phyloP scores from a whole-genome alignment of 2,329 filamentous ascomycete genomes.

The Passalora sequoiae region DNA sequence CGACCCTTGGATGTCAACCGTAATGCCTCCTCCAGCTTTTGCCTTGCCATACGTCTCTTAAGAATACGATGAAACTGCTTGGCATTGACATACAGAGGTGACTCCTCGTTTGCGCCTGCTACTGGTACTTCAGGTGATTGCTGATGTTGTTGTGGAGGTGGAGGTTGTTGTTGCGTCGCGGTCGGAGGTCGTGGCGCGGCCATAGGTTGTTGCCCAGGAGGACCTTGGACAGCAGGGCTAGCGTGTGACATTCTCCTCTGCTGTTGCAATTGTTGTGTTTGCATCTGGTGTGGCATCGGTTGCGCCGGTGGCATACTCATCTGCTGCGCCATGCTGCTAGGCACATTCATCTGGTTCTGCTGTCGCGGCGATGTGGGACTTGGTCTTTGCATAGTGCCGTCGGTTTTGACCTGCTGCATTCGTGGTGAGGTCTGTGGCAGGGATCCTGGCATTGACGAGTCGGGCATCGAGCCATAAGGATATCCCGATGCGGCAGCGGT shows the following conservation, averaged over 20 bases:
- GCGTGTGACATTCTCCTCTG: constrained; percentile 66
- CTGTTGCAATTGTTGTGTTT: constrained; percentile 36
- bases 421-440: constrained; percentile 68
- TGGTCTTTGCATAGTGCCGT: constrained; percentile 51
- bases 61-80: constrained; percentile 98
- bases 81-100: constrained; percentile 93
- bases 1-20: constrained; percentile 89
- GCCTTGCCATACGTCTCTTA: constrained; percentile 86
- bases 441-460: constrained; percentile 58
- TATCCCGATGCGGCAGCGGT: constrained; percentile 88
- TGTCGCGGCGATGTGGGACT: constrained; percentile 69
- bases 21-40: constrained; percentile 87
- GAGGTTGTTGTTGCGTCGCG: constrained; percentile 54
- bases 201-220: constrained; percentile 31
- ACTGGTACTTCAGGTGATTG: constrained; percentile 72
- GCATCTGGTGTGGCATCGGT: constrained; percentile 51
- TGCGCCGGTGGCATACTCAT: constrained; percentile 51
- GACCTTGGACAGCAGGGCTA: constrained; percentile 55
- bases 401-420: constrained; percentile 64
- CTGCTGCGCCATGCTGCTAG: constrained; percentile 41
- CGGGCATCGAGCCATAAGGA: constrained; percentile 65
- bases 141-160: constrained; percentile 49
- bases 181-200: constrained; percentile 70
- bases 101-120: constrained; percentile 70
- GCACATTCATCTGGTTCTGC: constrained; percentile 54